Base-by-base conservation (phyloP, 2,329 filamentous ascomycete species). In the Colletotrichum navitas region DNA sequence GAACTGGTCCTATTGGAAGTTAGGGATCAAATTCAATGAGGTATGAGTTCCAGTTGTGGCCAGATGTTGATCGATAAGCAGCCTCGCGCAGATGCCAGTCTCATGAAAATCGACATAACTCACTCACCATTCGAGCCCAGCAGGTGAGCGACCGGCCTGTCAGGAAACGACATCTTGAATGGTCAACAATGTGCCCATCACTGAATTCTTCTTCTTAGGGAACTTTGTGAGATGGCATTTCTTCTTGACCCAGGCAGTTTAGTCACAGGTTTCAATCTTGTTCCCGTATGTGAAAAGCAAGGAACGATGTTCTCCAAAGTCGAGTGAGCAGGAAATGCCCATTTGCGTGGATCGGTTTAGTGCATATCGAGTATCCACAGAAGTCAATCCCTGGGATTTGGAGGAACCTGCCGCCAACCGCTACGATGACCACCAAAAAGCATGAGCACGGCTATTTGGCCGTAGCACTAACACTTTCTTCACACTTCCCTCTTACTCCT, bases 1-100 rank as follows among this genome's bases (percentile, higher is more conserved):
- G 93, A 61, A 94, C 86, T 45, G 92, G 91, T 71, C 90, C 91
- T 93, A 77, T 36, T 51, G 45, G n/a, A 62, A 51, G 52, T 54
- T 43, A 63, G 59, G 26, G 24, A 61, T 63, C 14, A 65, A 43
- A n/a, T 24, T 7, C 43, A 6, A 36, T 60, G 26, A 26, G 12
- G 21, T 41, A 49, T n/a, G 3, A 4, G 14, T 10, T 18, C 2
- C 6, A 14, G 32, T 14, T 32, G 4, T 14, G 14, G 39, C 36
- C 16, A 26, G 5, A 18, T 32, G 8, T 12, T 2, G n/a, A 24
- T 24, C n/a, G 24, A 36, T 24, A 12, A 26, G 55, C 36, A 18
- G 36, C 8, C 36, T 51, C 39, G 16, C 39, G 62, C n/a, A n/a
- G 58, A 29, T 49, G 12, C 49, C n/a, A 12, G 41, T 29, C n/a